Percentiles rank a stretch among this genome's conserved stretches.
Conservation (phyloP, 495 filamentous ascomycete species). For the Acidomyces sp. region DNA sequence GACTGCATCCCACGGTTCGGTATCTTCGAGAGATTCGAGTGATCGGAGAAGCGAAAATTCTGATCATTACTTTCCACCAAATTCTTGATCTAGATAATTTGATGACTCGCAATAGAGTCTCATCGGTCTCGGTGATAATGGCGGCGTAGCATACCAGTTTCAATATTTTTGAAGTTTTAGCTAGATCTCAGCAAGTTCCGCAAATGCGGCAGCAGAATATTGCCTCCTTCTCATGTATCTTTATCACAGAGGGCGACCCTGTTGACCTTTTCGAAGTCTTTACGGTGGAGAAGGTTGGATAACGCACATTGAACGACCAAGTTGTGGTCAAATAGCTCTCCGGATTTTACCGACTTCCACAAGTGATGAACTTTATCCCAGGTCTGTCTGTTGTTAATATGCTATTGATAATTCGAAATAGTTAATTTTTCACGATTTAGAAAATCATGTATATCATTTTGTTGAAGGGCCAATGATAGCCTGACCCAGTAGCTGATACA, state of each 20-base stretch:
- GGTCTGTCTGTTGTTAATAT: no score
- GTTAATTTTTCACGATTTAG: no score
- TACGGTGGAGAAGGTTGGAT: slow-evolving; percentile 30
- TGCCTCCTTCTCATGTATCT: background rate
- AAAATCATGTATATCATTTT: no score
- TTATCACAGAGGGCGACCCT: slow-evolving; percentile 18
- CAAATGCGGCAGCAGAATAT: slow-evolving; percentile 16
- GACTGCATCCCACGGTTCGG: slow-evolving; percentile 24
- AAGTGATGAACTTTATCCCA: no score
- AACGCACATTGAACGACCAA: slow-evolving; percentile 38
- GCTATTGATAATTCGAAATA: no score
- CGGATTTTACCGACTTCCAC: no score
- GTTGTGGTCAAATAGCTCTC: slow-evolving; percentile 41
- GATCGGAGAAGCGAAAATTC: slow-evolving; percentile 25
- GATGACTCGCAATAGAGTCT: background rate
- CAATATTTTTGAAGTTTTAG: background rate
- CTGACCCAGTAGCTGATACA: no score
- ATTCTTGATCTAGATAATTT: background rate
- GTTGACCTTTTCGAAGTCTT: slow-evolving; percentile 30
- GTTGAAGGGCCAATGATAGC: no score
- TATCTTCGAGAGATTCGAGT: slow-evolving; percentile 22
- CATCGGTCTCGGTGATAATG: slow-evolving; percentile 4
- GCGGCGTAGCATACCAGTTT: slow-evolving; percentile 4
- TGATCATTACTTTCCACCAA: slow-evolving; percentile 11
- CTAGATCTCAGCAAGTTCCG: slow-evolving; percentile 16